Evolutionary conservation across 1,284 basidiomycete genomes (phyloP).

Genomic region (Entoloma clypeatum): DNA sequence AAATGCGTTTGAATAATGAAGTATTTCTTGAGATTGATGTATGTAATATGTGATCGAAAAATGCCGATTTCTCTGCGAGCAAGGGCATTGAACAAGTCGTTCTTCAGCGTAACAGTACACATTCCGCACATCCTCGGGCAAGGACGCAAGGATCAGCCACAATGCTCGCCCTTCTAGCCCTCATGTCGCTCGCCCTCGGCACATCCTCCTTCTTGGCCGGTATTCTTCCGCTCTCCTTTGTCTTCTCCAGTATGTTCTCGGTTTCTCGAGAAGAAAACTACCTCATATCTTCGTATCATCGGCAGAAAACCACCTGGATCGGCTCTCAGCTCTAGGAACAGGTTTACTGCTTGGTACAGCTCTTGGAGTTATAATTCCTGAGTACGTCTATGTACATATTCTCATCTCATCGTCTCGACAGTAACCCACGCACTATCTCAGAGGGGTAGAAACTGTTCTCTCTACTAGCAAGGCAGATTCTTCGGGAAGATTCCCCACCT

Average conservation of each 20-base stretch:
- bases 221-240: conserved; percentile 69
- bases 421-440: too few species aligned
- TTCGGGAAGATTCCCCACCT: conserved; percentile 40
- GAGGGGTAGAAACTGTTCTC: conserved; percentile 60
- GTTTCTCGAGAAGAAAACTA: neutral
- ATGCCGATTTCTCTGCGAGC: too few species aligned
- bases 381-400: conserved; percentile 57
- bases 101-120: too few species aligned
- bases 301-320: conserved; percentile 53
- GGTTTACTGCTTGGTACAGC: conserved; percentile 89
- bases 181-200: conserved; percentile 69
- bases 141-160: neutral
- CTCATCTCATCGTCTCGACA: too few species aligned
- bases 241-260: conserved; percentile 66
- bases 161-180: conserved; percentile 42
- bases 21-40: too few species aligned
- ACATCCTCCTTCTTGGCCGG: conserved; percentile 71
- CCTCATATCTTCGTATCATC: neutral
- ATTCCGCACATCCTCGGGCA: conserved; percentile 3
- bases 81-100: too few species aligned
- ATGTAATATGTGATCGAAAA: too few species aligned
- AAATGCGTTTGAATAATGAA: too few species aligned
- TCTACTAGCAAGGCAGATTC: conserved; percentile 35
- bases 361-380: conserved; percentile 87
- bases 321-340: conserved; percentile 68